These are phyloP conservation scores for Magnusiomyces starmeri DNA, from an alignment of 1,139 yeast genomes.

Conservation along the genomic window DNA sequence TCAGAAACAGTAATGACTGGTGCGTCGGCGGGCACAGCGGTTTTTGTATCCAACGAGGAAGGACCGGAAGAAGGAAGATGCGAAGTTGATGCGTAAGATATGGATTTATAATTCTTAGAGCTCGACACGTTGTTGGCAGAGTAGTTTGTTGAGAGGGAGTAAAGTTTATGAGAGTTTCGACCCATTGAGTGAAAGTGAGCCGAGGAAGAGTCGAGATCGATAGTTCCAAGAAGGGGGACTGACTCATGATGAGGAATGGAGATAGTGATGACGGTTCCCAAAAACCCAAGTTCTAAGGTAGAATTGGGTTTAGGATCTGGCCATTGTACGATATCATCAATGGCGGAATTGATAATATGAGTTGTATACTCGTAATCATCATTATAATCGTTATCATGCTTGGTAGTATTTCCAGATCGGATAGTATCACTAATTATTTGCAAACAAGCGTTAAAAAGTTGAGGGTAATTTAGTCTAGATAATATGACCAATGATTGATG, in stretches of 20 bases:
- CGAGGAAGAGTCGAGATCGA: slow-evolving; percentile 11
- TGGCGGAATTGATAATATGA: slow-evolving; percentile 28
- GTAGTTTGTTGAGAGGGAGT: background rate
- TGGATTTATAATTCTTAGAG: background rate
- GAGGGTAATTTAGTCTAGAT: slow-evolving; percentile 24
- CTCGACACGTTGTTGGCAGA: background rate
- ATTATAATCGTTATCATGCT: slow-evolving; percentile 5
- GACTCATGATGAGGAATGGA: slow-evolving; percentile 17
- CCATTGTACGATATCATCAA: slow-evolving; percentile 28
- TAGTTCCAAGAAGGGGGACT: slow-evolving; percentile 18
- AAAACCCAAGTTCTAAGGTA: slow-evolving; percentile 24
- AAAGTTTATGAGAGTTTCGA: slow-evolving; percentile 3
- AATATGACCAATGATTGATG: slow-evolving; percentile 29
- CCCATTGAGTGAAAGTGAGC: slow-evolving; percentile 11
- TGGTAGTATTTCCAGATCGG: slow-evolving; percentile 7
- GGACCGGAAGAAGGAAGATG: slow-evolving; percentile 6
- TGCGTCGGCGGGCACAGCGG: slow-evolving; percentile 5
- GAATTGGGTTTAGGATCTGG: slow-evolving; percentile 22
- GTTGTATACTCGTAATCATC: slow-evolving; percentile 17
- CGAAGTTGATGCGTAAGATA: slow-evolving; percentile 7
- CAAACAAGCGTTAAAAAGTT: slow-evolving; percentile 24
- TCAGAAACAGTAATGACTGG: slow-evolving; percentile 17
- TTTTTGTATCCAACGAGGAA: slow-evolving; percentile 4
- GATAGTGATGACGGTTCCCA: slow-evolving; percentile 23
- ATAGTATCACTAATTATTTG: slow-evolving; percentile 19